Evolutionary conservation across 1,284 basidiomycete genomes (phyloP).

Genomic region (Athelia psychrophila): DNA sequence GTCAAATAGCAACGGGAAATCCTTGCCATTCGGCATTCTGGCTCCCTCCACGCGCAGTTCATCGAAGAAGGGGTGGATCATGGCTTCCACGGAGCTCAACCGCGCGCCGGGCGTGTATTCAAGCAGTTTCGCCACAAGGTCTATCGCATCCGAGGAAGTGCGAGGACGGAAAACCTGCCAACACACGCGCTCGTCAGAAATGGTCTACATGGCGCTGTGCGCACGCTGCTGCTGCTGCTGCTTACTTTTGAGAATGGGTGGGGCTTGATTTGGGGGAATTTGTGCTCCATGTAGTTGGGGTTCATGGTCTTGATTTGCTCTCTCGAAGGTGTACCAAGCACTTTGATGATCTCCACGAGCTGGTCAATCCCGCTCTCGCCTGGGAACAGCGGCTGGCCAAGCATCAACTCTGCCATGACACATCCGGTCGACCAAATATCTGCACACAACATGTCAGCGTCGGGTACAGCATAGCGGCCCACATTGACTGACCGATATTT

Average conservation of each 20-base stretch:
- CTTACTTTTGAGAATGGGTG: conserved; percentile 90
- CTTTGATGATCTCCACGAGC: conserved; percentile 99
- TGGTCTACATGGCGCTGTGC: background rate
- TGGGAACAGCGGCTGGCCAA: conserved; percentile 98
- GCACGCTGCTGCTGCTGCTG: too few species aligned
- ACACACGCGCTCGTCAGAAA: conserved; percentile 12
- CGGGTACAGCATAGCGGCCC: background rate
- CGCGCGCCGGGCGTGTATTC: conserved; percentile 97
- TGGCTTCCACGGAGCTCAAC: conserved; percentile 89
- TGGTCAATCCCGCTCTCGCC: conserved; percentile 99
- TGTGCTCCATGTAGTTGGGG: conserved; percentile 99
- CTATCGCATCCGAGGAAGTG: conserved; percentile 94
- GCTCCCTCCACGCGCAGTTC: conserved; percentile 89
- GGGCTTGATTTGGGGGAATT: conserved; percentile 99
- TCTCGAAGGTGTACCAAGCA: conserved; percentile 95
- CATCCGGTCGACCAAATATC: conserved; percentile 99
- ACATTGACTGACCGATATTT: conserved; percentile 80
- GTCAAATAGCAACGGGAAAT: conserved; percentile 93
- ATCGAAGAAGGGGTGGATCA: conserved; percentile 97
- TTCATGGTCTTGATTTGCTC: conserved; percentile 99
- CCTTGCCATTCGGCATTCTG: conserved; percentile 95
- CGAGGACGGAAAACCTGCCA: conserved; percentile 95
- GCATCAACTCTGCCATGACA: conserved; percentile 99
- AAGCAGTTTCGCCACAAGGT: conserved; percentile 90
- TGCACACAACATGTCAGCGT: conserved; percentile 26